Conservation (phyloP, 495 filamentous ascomycete genomes). For the Penicillium arizonense region DNA sequence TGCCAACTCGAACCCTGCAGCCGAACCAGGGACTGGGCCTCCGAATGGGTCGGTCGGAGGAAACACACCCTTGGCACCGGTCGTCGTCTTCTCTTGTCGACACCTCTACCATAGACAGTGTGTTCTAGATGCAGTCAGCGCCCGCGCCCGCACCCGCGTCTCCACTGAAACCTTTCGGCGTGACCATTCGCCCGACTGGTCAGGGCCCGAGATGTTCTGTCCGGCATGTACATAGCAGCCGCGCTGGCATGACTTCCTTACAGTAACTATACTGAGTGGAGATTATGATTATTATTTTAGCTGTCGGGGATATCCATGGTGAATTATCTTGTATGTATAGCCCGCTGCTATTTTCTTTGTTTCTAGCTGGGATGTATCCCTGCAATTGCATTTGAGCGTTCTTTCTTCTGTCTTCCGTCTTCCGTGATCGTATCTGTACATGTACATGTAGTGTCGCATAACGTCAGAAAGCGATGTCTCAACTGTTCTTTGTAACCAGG, state of each 20-base stretch:
- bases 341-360: too few species aligned
- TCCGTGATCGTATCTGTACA: too few species aligned
- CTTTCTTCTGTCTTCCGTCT: too few species aligned
- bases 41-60: neutral
- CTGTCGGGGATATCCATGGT: neutral
- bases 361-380: too few species aligned
- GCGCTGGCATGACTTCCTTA: slow-evolving; percentile 1
- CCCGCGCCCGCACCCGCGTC: slow-evolving; percentile 12
- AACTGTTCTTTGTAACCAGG: too few species aligned
- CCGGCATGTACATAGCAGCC: slow-evolving; percentile 35
- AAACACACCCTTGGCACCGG: slow-evolving; percentile 22
- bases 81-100: slow-evolving; percentile 54
- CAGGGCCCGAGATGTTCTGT: slow-evolving; percentile 37
- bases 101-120: slow-evolving; percentile 54
- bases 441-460: too few species aligned
- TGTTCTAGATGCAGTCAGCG: slow-evolving; percentile 30
- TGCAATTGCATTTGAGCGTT: too few species aligned
- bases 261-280: neutral
- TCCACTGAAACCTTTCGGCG: slow-evolving; percentile 16
- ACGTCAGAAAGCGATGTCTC: too few species aligned
- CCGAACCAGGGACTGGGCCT: neutral
- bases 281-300: neutral
- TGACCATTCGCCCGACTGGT: slow-evolving; percentile 25
- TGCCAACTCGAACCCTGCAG: slow-evolving; percentile 13
- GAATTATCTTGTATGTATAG: too few species aligned